Evolutionary conservation across 495 filamentous ascomycete species (phyloP).

Genomic region (Neurospora pannonica): DNA sequence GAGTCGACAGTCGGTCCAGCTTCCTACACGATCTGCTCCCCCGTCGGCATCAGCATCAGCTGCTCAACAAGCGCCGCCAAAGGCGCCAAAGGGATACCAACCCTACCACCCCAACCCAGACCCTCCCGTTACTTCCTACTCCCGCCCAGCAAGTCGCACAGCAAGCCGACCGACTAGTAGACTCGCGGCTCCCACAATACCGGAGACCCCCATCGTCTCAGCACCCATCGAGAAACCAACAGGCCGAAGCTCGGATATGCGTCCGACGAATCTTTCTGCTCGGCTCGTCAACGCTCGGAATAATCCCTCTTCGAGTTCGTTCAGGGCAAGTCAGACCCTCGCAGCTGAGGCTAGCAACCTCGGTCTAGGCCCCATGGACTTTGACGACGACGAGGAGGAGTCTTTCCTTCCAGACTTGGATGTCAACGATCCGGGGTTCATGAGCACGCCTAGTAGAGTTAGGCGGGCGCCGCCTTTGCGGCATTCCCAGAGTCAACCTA

Average conservation of each 20-base stretch:
- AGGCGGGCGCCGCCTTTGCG: slow-evolving; percentile 11
- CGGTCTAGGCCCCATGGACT: slow-evolving; percentile 20
- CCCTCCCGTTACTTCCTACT: neutral
- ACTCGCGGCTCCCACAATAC: neutral
- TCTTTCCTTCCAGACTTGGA: slow-evolving; percentile 5
- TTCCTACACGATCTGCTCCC: neutral
- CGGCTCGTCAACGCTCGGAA: neutral
- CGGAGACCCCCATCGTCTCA: neutral
- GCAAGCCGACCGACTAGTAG: neutral
- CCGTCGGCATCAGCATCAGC: too few relatives aligned
- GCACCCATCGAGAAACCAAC: neutral
- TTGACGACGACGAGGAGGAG: slow-evolving; percentile 14
- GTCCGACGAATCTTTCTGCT: slow-evolving; percentile 2
- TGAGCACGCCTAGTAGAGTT: slow-evolving; percentile 23
- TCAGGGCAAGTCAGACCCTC: neutral
- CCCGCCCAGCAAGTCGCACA: neutral
- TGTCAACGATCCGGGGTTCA: slow-evolving; percentile 15
- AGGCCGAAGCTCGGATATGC: slow-evolving; percentile 4
- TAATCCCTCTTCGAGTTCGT: neutral
- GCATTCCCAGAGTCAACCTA: slow-evolving; percentile 1
- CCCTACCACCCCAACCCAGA: neutral
- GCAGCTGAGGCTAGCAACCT: neutral
- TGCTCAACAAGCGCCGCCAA: neutral
- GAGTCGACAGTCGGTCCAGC: neutral
- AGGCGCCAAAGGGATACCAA: neutral